Base-by-base conservation (phyloP, 2,329 filamentous ascomycete species). In the Alternaria solani region DNA sequence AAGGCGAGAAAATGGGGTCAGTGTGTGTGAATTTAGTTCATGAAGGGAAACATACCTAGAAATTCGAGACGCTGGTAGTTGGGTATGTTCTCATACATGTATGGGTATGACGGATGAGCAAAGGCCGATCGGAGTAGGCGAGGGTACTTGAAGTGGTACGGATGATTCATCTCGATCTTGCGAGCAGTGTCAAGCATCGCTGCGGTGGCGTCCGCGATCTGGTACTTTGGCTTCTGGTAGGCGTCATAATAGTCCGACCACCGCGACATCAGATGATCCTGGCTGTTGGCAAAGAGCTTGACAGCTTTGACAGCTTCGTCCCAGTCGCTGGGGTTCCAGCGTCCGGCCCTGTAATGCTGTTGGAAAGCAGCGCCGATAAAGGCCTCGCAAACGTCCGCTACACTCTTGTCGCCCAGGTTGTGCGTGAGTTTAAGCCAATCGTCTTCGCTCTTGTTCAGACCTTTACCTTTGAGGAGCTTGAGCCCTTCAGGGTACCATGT, bases 331-430 rank as follows among this genome's bases (percentile, higher is more conserved):
- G 78, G 70, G 23, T 75, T 61, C 80, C 81, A 85, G 3, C 69
- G 42, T 3, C 75, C 79, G 16, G 69, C 75, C 26, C 78, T 69
- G 39, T 87, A 83, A 52, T 86, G 81, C 7, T 85, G 80, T 41
- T 89, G 88, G 51, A 88, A 82, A 0, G 94, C 90, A 2, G 94
- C 95, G 6, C 94, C 95, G 48, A 99, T 98, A 57, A 97, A 81
- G 0, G 95, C 94, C 75, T 98, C 95, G 62, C 92, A 97, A 0
- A 98, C 93, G 77, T 98, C 95, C 4, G 95, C 94, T 70, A 97
- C 90, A 1, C 91, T 91, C 81, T 99, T 99, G 78, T 97, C 91
- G 0, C 89, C 89, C 2, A 99, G 85, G 18, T 69, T 68, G 54
- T 72, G 70, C 0, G 81, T 81, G 72, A 97, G 94, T 9, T 80